These are phyloP conservation scores for Sphagnum fallax DNA, from an alignment of 228 moss, liverwort and hornwort species.

Conservation along the genomic window DNA sequence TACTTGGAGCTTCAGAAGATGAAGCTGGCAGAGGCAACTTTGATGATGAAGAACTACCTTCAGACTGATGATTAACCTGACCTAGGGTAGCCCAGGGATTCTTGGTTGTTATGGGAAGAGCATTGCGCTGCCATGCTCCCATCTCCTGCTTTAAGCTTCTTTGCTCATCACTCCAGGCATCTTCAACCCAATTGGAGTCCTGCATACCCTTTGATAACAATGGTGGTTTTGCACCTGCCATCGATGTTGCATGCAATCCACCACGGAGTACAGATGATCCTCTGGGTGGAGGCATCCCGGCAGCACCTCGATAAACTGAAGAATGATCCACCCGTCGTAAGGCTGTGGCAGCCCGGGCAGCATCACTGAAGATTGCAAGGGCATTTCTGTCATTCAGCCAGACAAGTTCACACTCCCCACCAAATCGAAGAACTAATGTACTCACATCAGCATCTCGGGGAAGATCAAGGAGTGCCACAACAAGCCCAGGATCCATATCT, in stretches of 20 bases:
- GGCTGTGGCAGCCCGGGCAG: constrained; percentile 82
- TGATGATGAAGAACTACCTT: constrained; percentile 27
- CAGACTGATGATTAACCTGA: constrained; percentile 26
- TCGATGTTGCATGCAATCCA: constrained; percentile 34
- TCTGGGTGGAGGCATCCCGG: constrained; percentile 54
- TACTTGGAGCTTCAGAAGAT: constrained; percentile 9
- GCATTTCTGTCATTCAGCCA: constrained; percentile 98
- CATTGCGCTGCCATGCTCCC: constrained; percentile 82
- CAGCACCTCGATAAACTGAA: constrained; percentile 78
- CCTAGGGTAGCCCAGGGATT: constrained; percentile 89
- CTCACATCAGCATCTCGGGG: constrained; percentile 91
- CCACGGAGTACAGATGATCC: constrained; percentile 31
- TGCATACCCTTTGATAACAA: constrained; percentile 50
- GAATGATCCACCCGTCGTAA: constrained; percentile 88
- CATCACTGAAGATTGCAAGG: constrained; percentile 84
- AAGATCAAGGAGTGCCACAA: constrained; percentile 82
- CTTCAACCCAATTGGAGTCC: constrained; percentile 89
- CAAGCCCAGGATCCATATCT: constrained; percentile 88
- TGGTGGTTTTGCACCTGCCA: constrained; percentile 30
- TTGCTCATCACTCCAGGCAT: constrained; percentile 79
- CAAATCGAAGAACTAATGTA: constrained; percentile 87
- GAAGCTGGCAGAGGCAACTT: constrained; percentile 19
- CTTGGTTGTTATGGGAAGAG: constrained; percentile 46
- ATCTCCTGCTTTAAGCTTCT: constrained; percentile 32
- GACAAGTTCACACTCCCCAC: constrained; percentile 94